phyloP scores from a whole-genome alignment of 176 grass and related monocot species.

The Poa annua region DNA sequence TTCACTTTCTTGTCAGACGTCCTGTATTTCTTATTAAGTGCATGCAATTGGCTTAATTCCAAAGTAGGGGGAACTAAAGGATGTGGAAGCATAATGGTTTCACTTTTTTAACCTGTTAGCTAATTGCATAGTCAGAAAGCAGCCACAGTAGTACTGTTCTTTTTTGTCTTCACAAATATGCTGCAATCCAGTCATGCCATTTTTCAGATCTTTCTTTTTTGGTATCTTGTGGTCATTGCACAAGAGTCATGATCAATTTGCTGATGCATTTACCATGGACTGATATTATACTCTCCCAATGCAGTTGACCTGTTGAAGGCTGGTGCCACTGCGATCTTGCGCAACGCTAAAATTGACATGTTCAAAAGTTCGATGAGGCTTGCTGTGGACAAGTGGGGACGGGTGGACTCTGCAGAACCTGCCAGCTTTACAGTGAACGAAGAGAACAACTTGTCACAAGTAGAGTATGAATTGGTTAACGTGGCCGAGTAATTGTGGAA shows the following conservation, averaged over 20 bases:
- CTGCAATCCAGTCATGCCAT: not conserved
- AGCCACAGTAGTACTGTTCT: not conserved
- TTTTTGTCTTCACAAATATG: not conserved
- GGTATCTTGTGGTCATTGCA: not conserved
- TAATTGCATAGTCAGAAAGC: not conserved
- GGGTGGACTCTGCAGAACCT: slow-evolving; percentile 71
- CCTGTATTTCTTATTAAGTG: not conserved
- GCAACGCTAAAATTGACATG: slow-evolving; percentile 95
- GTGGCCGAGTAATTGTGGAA: slow-evolving; percentile 53
- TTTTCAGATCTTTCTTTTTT: not conserved
- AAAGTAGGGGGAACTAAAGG: not conserved
- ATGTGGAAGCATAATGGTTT: not conserved
- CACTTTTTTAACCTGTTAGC: not conserved
- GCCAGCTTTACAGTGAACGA: slow-evolving; percentile 78
- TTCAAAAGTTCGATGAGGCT: slow-evolving; percentile 92
- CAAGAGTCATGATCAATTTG: slow-evolving; percentile 11
- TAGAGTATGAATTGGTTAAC: slow-evolving; percentile 94
- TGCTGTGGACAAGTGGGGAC: slow-evolving; percentile 90
- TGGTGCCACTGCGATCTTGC: slow-evolving; percentile 69
- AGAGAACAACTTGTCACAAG: slow-evolving; percentile 82
- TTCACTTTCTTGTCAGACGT: not conserved
- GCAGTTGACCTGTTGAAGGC: slow-evolving; percentile 78
- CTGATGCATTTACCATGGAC: not conserved
- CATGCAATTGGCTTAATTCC: not conserved
- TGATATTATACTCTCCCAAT: slow-evolving; percentile 20